Percentiles rank a stretch among this genome's conserved stretches.
Conservation (phyloP, 2,329 filamentous ascomycete species). For the Ophiostoma angusticollis region DNA sequence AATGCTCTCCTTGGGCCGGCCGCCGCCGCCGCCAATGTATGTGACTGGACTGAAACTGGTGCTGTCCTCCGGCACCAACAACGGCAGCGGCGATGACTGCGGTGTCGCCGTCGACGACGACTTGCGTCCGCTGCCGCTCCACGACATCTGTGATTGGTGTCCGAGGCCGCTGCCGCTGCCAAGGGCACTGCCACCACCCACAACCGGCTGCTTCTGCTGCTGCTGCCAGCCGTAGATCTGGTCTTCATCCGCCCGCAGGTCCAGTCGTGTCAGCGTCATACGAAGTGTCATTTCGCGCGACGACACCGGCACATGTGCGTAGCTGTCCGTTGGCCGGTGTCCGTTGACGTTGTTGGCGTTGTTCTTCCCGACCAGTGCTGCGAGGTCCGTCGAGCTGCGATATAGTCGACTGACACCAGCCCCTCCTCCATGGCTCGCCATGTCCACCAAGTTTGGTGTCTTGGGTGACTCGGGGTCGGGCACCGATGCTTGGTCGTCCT, state of each 20-base stretch:
- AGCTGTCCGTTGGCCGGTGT: constrained; percentile 25
- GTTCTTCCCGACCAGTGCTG: constrained; percentile 6
- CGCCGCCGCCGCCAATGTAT: constrained; percentile 19
- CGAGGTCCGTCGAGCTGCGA: constrained; percentile 6
- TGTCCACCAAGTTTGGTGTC: constrained; percentile 39
- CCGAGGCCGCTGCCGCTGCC: constrained; percentile 17
- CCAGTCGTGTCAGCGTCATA: constrained; percentile 86
- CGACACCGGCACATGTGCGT: constrained; percentile 39
- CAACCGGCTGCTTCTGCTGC: constrained; percentile 19
- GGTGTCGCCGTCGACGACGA: constrained; percentile 10
- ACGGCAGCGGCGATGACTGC: no score
- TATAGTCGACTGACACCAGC: no score
- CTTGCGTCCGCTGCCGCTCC: constrained; percentile 13
- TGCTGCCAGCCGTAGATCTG: constrained; percentile 58
- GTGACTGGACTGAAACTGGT: constrained; percentile 19
- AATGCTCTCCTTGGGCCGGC: constrained; percentile 37
- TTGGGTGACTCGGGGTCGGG: constrained; percentile 47
- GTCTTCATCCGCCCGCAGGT: constrained; percentile 64
- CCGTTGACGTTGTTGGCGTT: constrained; percentile 12
- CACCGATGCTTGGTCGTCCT: constrained; percentile 45
- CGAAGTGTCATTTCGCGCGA: constrained; percentile 88
- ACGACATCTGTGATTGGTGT: constrained; percentile 9
- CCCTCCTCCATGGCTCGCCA: not conserved
- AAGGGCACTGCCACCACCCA: constrained; percentile 19
- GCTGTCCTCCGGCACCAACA: no score